Evolutionary conservation across 164 flowering plant genomes (phyloP).

Genomic region (Liquidambar formosana): DNA sequence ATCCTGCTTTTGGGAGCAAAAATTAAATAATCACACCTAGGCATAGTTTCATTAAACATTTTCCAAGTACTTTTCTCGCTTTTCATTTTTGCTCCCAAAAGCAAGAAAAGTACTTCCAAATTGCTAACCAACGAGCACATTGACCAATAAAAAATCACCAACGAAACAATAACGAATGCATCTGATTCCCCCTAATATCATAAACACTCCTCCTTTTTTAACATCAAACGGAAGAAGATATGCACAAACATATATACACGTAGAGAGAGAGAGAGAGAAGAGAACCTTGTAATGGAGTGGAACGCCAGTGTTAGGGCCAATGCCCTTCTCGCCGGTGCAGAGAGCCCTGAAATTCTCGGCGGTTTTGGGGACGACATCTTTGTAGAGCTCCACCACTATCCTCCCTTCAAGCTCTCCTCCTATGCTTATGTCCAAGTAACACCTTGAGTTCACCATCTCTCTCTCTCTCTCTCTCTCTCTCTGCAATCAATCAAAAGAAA

Average conservation of each 20-base stretch:
- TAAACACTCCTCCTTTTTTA: too few species aligned
- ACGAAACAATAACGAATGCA: too few species aligned
- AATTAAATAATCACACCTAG: too few species aligned
- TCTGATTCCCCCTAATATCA: not conserved
- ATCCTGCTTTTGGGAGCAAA: too few species aligned
- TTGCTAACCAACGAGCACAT: too few species aligned
- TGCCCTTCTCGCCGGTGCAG: constrained; percentile 95
- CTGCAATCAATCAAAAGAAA: too few species aligned
- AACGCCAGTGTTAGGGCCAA: constrained; percentile 71
- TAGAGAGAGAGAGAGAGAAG: constrained; percentile 5
- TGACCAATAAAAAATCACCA: too few species aligned
- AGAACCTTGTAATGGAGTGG: constrained; percentile 91
- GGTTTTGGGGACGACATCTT: constrained; percentile 83
- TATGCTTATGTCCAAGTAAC: constrained; percentile 77
- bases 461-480: constrained; percentile 7
- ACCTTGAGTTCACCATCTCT: constrained; percentile 60
- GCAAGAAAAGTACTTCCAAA: too few species aligned
- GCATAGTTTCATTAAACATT: too few species aligned
- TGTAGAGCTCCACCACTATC: constrained; percentile 76
- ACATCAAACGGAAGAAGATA: not conserved
- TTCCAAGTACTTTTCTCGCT: too few species aligned
- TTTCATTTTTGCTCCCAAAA: too few species aligned
- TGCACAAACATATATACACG: too few species aligned
- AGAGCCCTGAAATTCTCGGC: constrained; percentile 96
- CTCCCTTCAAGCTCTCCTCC: constrained; percentile 93